Conservation (phyloP, 1,284 basidiomycete species). For the Cutaneotrichosporon sp. region DNA sequence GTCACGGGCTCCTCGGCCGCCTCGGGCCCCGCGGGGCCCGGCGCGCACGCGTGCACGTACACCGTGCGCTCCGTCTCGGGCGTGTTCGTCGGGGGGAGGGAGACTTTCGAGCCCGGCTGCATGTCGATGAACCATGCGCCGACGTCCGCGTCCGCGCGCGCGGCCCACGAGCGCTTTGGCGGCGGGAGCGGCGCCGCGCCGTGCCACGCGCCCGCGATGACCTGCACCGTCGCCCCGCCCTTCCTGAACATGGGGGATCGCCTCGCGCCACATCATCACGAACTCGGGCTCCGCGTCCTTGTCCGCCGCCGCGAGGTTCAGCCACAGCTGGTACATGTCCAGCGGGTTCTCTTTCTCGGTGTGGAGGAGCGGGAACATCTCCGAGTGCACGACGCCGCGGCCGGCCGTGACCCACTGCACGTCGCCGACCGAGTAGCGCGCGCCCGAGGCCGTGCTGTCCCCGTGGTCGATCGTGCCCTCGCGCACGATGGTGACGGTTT, state of each 20-base stretch:
- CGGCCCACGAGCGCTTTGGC: constrained; percentile 11
- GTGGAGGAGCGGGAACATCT: constrained; percentile 24
- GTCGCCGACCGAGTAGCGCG: constrained; percentile 22
- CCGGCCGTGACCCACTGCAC: constrained; percentile 28
- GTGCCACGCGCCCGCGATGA: constrained; percentile 18
- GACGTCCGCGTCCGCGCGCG: constrained; percentile 13
- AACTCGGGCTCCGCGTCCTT: constrained; percentile 22
- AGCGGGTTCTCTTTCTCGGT: constrained; percentile 16
- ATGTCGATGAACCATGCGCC: constrained; percentile 21
- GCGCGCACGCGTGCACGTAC: constrained; percentile 20
- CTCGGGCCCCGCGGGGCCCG: constrained; percentile 15
- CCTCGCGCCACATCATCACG: constrained; percentile 24
- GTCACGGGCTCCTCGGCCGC: background rate
- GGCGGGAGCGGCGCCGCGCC: constrained; percentile 12
- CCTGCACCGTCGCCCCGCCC: constrained; percentile 8
- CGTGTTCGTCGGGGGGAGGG: constrained; percentile 10
- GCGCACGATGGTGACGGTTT: constrained; percentile 18
- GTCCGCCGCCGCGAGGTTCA: constrained; percentile 20
- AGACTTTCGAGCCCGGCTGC: constrained; percentile 12
- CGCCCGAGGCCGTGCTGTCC: constrained; percentile 21
- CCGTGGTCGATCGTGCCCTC: constrained; percentile 20
- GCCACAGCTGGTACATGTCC: constrained; percentile 26
- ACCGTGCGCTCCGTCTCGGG: constrained; percentile 15
- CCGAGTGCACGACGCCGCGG: constrained; percentile 21
- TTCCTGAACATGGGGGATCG: constrained; percentile 13